Evolutionary conservation across 1,284 basidiomycete species (phyloP).

Genomic region (Butyriboletus appendiculatus): DNA sequence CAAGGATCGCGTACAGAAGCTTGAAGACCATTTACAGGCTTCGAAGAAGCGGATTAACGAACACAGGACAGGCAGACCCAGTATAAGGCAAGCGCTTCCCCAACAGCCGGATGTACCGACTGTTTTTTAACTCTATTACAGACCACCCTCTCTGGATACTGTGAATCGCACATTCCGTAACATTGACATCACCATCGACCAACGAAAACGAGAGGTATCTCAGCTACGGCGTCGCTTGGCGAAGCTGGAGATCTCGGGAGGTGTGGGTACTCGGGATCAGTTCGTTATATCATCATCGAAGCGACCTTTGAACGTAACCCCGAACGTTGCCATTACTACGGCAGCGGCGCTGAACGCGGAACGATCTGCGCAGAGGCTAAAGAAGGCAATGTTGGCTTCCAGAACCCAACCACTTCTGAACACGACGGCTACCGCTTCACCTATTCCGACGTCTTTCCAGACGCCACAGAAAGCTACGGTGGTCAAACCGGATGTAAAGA

Average conservation of each 20-base stretch:
- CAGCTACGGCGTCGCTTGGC: slow-evolving; percentile 56
- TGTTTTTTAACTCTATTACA: slow-evolving; percentile 32
- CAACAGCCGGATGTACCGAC: not conserved
- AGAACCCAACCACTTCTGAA: slow-evolving; percentile 69
- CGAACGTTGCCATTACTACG: slow-evolving; percentile 67
- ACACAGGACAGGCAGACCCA: slow-evolving; percentile 61
- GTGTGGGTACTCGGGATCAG: slow-evolving; percentile 37
- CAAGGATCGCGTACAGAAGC: slow-evolving; percentile 70
- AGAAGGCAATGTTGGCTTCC: slow-evolving; percentile 60
- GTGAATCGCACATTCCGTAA: slow-evolving; percentile 84
- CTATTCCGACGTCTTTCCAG: slow-evolving; percentile 43
- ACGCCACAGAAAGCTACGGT: slow-evolving; percentile 28
- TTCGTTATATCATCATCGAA: slow-evolving; percentile 39
- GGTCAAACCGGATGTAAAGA: slow-evolving; percentile 4
- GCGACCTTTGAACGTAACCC: slow-evolving; percentile 51
- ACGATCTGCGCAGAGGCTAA: slow-evolving; percentile 66
- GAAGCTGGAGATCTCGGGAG: slow-evolving; percentile 46
- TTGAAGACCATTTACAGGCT: slow-evolving; percentile 71
- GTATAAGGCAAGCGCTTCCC: slow-evolving; percentile 54
- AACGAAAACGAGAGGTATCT: slow-evolving; percentile 62
- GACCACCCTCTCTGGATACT: slow-evolving; percentile 81
- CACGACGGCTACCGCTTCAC: slow-evolving; percentile 46
- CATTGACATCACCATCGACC: slow-evolving; percentile 69
- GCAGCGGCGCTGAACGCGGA: slow-evolving; percentile 80
- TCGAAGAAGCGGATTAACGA: slow-evolving; percentile 72